Base-by-base conservation (phyloP, 495 filamentous ascomycete genomes). In the Bacidia rubella region DNA sequence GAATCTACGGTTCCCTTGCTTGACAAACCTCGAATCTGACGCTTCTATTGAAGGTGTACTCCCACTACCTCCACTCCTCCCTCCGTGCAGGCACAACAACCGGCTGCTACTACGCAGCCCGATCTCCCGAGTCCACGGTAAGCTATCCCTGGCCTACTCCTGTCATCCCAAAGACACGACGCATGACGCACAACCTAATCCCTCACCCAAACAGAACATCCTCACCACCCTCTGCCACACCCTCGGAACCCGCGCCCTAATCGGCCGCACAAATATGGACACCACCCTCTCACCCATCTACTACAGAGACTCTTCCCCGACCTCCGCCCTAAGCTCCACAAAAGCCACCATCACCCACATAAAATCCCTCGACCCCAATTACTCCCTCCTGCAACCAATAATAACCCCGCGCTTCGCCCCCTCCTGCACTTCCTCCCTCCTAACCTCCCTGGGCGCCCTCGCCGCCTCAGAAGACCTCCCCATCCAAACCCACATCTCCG, bases 211-310 rank as follows among this genome's bases (percentile, higher is more conserved):
- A n/a, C n/a, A n/a, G n/a, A 95, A 95, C 68, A 77, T 93, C 3
- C 83, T 98, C 22, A 86, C 90, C 2, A 77, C 82, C 42, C 77
- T 95, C 45, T 92, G 87, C 61, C 74, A 84, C 23, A 60, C 66
- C 0, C 71, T 73, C 22, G 92, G 92, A 43, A 92, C 96, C 65
- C 77, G 90, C 51, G 90, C 90, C 27, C 85, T 96, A 59, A 75
- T 98, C 51, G 90, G 90, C 49, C 79, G 90, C 51, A 82, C 87
- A 29, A 93, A 87, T 73, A 98, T 98, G 90, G 86, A 96, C 65
- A 64, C 68, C 1, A 56, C 67, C 35, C 65, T 85, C 39, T 79
- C 76, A 19, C 88, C 90, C 0, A 68, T 73, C 2, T 82, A 81
- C 69, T 95, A 95, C 69, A 72, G 74, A 24, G 92, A 98, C 65